Percentiles rank a stretch among this genome's conserved stretches.
Conservation (phyloP, 495 filamentous ascomycete species). For the Podospora didyma region DNA sequence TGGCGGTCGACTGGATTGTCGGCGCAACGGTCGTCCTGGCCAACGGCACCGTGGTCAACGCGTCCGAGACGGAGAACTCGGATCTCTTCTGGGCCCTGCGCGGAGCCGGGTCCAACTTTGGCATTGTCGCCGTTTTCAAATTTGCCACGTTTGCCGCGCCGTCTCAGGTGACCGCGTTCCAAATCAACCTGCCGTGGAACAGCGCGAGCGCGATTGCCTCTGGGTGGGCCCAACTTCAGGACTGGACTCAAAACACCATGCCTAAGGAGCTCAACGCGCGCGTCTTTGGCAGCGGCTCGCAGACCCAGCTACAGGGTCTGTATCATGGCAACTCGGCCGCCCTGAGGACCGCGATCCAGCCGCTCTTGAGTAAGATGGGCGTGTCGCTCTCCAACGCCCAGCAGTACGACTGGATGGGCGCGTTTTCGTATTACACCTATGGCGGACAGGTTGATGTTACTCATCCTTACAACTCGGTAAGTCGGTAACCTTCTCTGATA, state of each 20-base stretch:
- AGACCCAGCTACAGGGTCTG: conserved; percentile 40
- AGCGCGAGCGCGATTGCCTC: conserved; percentile 27
- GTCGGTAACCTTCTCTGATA: conserved; percentile 1
- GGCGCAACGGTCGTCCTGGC: conserved; percentile 40
- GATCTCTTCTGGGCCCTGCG: conserved; percentile 44
- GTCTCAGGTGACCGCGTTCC: conserved; percentile 35
- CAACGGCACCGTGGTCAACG: conserved; percentile 34
- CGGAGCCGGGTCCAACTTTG: conserved; percentile 41
- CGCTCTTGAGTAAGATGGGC: conserved; percentile 33
- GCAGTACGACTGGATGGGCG: conserved; percentile 39
- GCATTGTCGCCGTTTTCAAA: conserved; percentile 36
- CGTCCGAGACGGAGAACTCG: conserved; percentile 37
- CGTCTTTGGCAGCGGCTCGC: conserved; percentile 34
- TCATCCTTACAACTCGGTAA: conserved; percentile 38
- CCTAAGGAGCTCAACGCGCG: conserved; percentile 43
- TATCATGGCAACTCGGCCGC: conserved; percentile 34
- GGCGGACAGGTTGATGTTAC: conserved; percentile 36
- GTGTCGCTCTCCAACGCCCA: conserved; percentile 28
- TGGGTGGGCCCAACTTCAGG: conserved; percentile 29
- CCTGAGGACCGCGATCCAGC: conserved; percentile 32
- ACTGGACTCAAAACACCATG: conserved; percentile 33
- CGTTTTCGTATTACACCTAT: conserved; percentile 38
- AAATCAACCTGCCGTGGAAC: conserved; percentile 35
- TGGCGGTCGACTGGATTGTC: conserved; percentile 42
- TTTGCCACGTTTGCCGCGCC: conserved; percentile 45